These are phyloP conservation scores for Sporobolus alterniflorus DNA, from an alignment of 202 grass and related monocot genomes.

Conservation along the genomic window DNA sequence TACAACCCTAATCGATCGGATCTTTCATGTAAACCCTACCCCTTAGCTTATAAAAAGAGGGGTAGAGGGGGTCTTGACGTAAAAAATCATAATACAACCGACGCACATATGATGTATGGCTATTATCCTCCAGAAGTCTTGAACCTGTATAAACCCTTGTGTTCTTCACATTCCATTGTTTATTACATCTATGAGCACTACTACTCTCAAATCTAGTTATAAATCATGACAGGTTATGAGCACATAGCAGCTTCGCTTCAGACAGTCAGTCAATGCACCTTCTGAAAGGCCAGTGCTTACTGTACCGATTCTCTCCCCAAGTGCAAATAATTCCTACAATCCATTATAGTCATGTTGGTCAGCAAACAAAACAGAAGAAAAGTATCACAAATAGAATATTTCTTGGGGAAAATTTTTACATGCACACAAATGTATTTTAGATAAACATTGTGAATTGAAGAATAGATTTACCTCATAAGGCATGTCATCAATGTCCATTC, in stretches of 20 bases:
- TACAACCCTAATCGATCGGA: no score
- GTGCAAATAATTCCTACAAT: conserved; percentile 75
- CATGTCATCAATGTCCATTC: conserved; percentile 86
- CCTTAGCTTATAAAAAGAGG: no score
- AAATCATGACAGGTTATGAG: conserved; percentile 2
- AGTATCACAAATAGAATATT: background rate
- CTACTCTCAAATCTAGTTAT: no score
- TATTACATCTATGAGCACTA: no score
- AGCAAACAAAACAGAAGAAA: background rate
- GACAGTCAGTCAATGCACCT: conserved; percentile 54
- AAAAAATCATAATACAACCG: no score
- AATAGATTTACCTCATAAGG: conserved; percentile 62
- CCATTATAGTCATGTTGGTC: background rate
- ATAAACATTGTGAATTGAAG: conserved; percentile 14
- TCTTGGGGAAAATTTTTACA: background rate
- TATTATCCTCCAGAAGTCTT: no score
- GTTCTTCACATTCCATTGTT: no score
- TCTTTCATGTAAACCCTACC: no score
- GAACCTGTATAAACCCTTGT: no score
- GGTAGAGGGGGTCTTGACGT: no score
- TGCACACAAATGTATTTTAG: background rate
- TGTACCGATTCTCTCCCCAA: conserved; percentile 82
- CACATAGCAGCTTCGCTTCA: conserved; percentile 56
- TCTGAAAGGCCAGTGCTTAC: conserved; percentile 91
- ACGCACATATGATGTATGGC: no score